These are phyloP conservation scores for Rhizophagus sp. DNA, from an alignment of 192 early-diverging fungal species.

Conservation along the genomic window DNA sequence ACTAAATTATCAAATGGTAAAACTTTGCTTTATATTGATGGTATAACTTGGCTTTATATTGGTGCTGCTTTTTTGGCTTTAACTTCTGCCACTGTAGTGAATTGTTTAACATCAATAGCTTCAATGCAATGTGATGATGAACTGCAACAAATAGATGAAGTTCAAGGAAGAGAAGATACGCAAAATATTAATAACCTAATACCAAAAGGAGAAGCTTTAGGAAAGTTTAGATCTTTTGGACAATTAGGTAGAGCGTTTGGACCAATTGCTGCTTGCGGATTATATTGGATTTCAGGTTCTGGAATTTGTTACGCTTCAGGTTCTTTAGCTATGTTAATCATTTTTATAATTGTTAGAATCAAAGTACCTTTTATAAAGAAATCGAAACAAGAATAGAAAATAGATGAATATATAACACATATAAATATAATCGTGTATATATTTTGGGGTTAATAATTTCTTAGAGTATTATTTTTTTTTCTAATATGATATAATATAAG, in stretches of 20 bases:
- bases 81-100: slow-evolving; percentile 94
- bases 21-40: slow-evolving; percentile 61
- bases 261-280: slow-evolving; percentile 81
- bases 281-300: slow-evolving; percentile 84
- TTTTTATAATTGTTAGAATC: slow-evolving; percentile 30
- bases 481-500: no score
- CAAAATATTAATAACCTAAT: background rate
- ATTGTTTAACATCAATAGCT: slow-evolving; percentile 79
- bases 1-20: slow-evolving; percentile 36
- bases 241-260: slow-evolving; percentile 91
- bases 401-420: no score
- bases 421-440: no score
- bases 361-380: slow-evolving; percentile 14
- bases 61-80: slow-evolving; percentile 87
- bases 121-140: slow-evolving; percentile 55
- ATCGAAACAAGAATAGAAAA: background rate
- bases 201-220: slow-evolving; percentile 68
- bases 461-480: no score
- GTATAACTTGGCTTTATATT: slow-evolving; percentile 47
- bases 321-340: slow-evolving; percentile 47
- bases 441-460: no score
- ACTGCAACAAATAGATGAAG: slow-evolving; percentile 11
- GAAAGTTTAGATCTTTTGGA: slow-evolving; percentile 82
- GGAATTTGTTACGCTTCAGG: slow-evolving; percentile 61
- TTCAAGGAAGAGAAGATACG: background rate